These are phyloP conservation scores for Chiua sp. DNA, from an alignment of 1,284 basidiomycete genomes.

Conservation along the genomic window DNA sequence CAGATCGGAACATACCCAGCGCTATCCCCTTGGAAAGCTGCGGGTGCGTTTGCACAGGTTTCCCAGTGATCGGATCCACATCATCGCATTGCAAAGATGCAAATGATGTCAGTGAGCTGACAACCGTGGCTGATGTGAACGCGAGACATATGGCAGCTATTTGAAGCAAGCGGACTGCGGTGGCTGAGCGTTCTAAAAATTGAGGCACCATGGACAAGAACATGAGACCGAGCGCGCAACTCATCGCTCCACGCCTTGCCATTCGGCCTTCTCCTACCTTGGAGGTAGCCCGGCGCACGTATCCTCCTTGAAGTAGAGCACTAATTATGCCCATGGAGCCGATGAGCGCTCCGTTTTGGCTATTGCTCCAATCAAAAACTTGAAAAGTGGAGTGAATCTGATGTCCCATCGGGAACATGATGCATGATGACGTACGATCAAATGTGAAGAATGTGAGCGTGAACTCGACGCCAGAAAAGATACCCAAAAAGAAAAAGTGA, in stretches of 20 bases:
- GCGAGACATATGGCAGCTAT: constrained; percentile 81
- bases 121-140: constrained; percentile 91
- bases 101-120: constrained; percentile 85
- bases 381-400: constrained; percentile 8
- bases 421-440: constrained; percentile 60
- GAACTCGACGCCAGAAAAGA: constrained; percentile 94
- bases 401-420: not conserved
- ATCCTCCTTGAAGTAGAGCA: constrained; percentile 88
- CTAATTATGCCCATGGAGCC: constrained; percentile 90
- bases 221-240: constrained; percentile 72
- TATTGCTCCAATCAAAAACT: constrained; percentile 91
- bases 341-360: constrained; percentile 85
- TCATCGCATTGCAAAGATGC: constrained; percentile 90
- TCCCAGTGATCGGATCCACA: constrained; percentile 59
- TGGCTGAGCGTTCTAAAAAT: constrained; percentile 46
- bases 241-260: constrained; percentile 76
- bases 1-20: constrained; percentile 84
- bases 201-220: constrained; percentile 73
- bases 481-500: constrained; percentile 83
- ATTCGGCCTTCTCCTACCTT: constrained; percentile 79
- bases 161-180: constrained; percentile 69
- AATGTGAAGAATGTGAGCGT: constrained; percentile 92
- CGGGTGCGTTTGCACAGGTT: constrained; percentile 59
- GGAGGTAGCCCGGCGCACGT: constrained; percentile 78
- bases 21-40: constrained; percentile 84